A percentile compares a stretch with the other conserved stretches of the same genome.
Evolutionary conservation across 257 asterid genomes (phyloP).

Genomic region (Hygrophila difformis): DNA sequence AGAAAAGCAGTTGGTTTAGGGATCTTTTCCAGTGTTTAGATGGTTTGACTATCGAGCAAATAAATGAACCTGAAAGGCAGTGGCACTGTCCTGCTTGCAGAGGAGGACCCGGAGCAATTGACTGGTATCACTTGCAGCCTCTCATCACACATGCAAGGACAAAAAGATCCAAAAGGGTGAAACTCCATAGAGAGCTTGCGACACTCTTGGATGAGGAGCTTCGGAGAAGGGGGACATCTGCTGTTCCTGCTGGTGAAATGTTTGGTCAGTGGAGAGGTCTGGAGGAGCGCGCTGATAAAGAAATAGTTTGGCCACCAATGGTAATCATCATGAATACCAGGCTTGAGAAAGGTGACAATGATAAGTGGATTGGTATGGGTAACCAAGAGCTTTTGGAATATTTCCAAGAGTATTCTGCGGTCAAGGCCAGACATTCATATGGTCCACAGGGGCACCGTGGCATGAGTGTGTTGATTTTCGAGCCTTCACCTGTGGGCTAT

Average conservation of each 20-base stretch:
- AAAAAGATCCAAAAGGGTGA: conserved; percentile 39
- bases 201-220: conserved; percentile 44
- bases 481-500: conserved; percentile 48
- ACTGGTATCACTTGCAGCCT: conserved; percentile 53
- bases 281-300: conserved; percentile 28
- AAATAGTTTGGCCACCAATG: conserved; percentile 55
- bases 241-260: conserved; percentile 37
- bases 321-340: conserved; percentile 45
- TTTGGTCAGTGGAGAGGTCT: conserved; percentile 39
- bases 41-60: conserved; percentile 31
- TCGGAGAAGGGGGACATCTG: conserved; percentile 36
- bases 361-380: conserved; percentile 71
- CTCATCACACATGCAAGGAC: conserved; percentile 45
- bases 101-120: conserved; percentile 69
- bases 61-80: conserved; percentile 46
- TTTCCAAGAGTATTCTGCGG: conserved; percentile 29
- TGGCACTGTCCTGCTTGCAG: conserved; percentile 71
- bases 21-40: conserved; percentile 36
- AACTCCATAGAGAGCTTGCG: conserved; percentile 55
- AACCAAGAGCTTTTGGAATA: conserved; percentile 43
- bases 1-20: conserved; percentile 44
- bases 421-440: conserved; percentile 42
- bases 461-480: conserved; percentile 39
- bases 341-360: conserved; percentile 36
- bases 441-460: conserved; percentile 69